Base-by-base conservation (phyloP, 1,284 basidiomycete species). In the Fistulina hepatica region DNA sequence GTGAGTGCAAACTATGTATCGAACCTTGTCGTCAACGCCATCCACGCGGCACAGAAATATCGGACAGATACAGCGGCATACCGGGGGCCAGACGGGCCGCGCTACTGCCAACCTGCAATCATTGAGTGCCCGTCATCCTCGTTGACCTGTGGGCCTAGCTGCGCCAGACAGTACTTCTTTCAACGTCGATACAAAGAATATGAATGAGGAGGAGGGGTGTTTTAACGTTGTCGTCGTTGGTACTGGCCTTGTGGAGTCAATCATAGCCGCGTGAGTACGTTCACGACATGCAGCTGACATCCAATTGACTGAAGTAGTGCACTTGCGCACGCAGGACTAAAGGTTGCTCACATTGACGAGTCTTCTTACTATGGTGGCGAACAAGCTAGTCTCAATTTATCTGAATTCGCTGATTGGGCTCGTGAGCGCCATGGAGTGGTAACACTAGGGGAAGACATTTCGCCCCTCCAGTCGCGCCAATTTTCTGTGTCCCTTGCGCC, bases 401-500 rank as follows among this genome's bases (percentile, higher is more conserved):
- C 85, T 38, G 93, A 97, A 53, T 68, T 97, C 9, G 53, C 71
- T 2, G 51, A 67, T 33, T 93, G 88, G 88, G 68, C 71, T 6
- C n/a, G n/a, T n/a, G n/a, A n/a, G n/a, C n/a, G n/a, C n/a, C n/a
- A n/a, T n/a, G n/a, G n/a, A n/a, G n/a, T n/a, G n/a, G n/a, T n/a
- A n/a, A n/a, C n/a, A n/a, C 28, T 31, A 13, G 28, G 28, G 15
- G 28, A 13, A 4, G 36, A 32, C 30, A 37, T 27, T 36, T 49
- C 40, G 44, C 4, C 21, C 42, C 56, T 67, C 6, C 70, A 79
- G 34, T 65, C 77, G 21, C 73, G 85, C 21, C 78, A 85, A 44
- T 98, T 93, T 58, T 77, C 90, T 0, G 63, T 97, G 21, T 90
- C 88, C 5, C 72, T 97, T 17, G 71, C 73, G 5, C 94, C 94